phyloP scores from a whole-genome alignment of 1,139 yeast species.

The Kodamaea sp. region DNA sequence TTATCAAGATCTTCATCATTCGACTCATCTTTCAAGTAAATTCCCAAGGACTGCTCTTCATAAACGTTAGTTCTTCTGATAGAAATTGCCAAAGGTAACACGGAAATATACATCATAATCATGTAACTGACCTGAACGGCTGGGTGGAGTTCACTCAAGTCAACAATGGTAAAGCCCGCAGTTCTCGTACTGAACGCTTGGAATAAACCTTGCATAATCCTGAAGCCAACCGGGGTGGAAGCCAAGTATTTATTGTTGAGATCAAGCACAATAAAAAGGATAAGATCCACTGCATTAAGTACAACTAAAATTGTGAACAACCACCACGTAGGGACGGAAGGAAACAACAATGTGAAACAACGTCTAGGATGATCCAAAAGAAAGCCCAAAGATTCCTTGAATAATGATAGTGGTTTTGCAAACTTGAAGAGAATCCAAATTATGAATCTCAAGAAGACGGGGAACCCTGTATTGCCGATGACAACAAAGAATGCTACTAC shows the following conservation, averaged over 20 bases:
- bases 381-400: slow-evolving; percentile 79
- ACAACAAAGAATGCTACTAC: slow-evolving; percentile 69
- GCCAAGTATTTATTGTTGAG: slow-evolving; percentile 50
- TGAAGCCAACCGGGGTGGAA: slow-evolving; percentile 60
- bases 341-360: slow-evolving; percentile 89
- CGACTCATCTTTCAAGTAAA: slow-evolving; percentile 55
- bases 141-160: slow-evolving; percentile 72
- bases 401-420: slow-evolving; percentile 64
- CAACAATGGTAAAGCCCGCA: slow-evolving; percentile 81
- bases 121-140: slow-evolving; percentile 92
- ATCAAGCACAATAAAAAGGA: slow-evolving; percentile 79
- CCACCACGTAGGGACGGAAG: slow-evolving; percentile 96
- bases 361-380: slow-evolving; percentile 94
- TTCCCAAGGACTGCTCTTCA: slow-evolving; percentile 93
- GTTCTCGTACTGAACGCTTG: slow-evolving; percentile 95
- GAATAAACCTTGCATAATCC: slow-evolving; percentile 78
- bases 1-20: slow-evolving; percentile 32
- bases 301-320: slow-evolving; percentile 69
- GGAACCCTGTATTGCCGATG: slow-evolving; percentile 93
- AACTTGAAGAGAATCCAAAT: slow-evolving; percentile 77
- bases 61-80: slow-evolving; percentile 96
- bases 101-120: slow-evolving; percentile 98
- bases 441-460: slow-evolving; percentile 71
- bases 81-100: slow-evolving; percentile 91
- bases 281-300: slow-evolving; percentile 74